phyloP scores from a whole-genome alignment of 176 grass and related monocot species.

The Juncus effusus region DNA sequence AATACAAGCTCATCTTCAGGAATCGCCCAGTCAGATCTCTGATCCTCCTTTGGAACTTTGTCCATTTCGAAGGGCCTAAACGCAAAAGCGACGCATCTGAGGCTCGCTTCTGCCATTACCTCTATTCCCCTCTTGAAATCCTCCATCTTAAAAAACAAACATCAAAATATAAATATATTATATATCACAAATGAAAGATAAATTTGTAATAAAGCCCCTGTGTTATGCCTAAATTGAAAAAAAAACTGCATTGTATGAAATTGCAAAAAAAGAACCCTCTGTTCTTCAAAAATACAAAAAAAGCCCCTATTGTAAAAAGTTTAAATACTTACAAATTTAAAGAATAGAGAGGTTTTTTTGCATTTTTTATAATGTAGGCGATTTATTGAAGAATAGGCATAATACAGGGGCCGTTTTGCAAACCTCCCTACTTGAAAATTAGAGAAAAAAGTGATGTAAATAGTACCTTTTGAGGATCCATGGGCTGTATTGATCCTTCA shows the following conservation, averaged over 20 bases:
- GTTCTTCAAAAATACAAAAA: too few species aligned
- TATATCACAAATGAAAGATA: neutral
- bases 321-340: too few species aligned
- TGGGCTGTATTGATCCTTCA: constrained; percentile 50
- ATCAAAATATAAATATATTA: neutral
- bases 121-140: constrained; percentile 77
- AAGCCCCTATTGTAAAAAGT: too few species aligned
- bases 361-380: too few species aligned
- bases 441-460: neutral
- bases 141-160: constrained; percentile 44
- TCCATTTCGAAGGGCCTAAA: constrained; percentile 51
- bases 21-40: constrained; percentile 61
- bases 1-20: constrained; percentile 77
- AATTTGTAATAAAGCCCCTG: neutral
- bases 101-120: constrained; percentile 73
- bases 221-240: too few species aligned
- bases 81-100: constrained; percentile 85
- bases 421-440: constrained; percentile 3
- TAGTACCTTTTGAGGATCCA: constrained; percentile 60
- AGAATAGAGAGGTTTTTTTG: neutral
- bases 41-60: constrained; percentile 70
- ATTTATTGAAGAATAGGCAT: too few species aligned
- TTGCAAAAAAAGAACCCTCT: too few species aligned
- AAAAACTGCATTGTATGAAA: too few species aligned
- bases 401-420: too few species aligned